A percentile compares a stretch with the other conserved stretches of the same genome.
Conservation (phyloP, 2,329 filamentous ascomycete genomes). For the Fusarium buharicum region DNA sequence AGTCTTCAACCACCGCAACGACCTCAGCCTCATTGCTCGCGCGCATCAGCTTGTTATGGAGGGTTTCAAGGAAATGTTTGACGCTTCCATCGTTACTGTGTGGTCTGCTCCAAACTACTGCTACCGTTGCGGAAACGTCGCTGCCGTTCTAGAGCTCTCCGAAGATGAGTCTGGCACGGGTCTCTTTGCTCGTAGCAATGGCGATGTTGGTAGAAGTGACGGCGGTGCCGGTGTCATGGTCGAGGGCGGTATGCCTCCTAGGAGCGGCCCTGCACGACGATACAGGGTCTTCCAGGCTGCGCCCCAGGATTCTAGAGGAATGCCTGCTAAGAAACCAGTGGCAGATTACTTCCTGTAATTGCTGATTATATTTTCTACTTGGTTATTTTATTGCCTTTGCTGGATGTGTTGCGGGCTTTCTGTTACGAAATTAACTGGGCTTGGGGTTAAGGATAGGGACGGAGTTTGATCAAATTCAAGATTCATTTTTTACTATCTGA, state of each 20-base stretch:
- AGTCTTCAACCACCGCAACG: conserved; percentile 93
- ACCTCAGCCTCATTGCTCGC: conserved; percentile 89
- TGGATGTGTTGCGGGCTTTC: conserved; percentile 28
- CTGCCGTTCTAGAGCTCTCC: conserved; percentile 89
- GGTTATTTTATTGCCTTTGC: conserved; percentile 13
- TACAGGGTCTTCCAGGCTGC: conserved; percentile 98
- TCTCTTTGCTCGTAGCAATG: conserved; percentile 75
- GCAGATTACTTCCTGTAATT: conserved; percentile 90
- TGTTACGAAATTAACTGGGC: conserved; percentile 33
- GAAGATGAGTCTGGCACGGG: conserved; percentile 84
- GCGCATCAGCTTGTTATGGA: conserved; percentile 99
- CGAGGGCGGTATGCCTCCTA: conserved; percentile 57
- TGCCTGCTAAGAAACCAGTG: conserved; percentile 98
- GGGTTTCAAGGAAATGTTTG: conserved; percentile 99
- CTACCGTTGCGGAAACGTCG: conserved; percentile 95
- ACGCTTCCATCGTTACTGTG: conserved; percentile 95
- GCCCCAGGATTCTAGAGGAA: conserved; percentile 93
- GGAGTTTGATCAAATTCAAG: conserved; percentile 38
- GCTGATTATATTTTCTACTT: background rate
- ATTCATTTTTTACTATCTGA: conserved; percentile 23
- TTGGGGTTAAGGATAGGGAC: conserved; percentile 40
- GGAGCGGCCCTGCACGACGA: conserved; percentile 80
- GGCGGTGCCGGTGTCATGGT: conserved; percentile 61
- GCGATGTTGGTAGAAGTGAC: conserved; percentile 71
- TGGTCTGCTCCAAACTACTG: conserved; percentile 98